phyloP scores from a whole-genome alignment of 805 yeast species.

The Henningerozyma blattae region DNA sequence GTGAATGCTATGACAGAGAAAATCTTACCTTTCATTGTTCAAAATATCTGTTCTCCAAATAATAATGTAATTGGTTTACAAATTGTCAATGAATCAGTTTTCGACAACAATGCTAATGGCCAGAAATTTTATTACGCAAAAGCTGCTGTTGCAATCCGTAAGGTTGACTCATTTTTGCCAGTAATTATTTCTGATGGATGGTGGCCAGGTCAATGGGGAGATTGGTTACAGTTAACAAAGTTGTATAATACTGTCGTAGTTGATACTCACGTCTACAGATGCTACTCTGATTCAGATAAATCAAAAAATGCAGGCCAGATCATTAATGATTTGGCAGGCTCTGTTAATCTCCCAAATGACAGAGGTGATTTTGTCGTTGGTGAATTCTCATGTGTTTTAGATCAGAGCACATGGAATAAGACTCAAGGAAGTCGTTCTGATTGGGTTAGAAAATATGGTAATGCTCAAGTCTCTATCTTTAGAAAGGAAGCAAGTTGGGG shows the following conservation, averaged over 20 bases:
- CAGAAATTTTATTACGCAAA: constrained; percentile 52
- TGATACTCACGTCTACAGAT: constrained; percentile 79
- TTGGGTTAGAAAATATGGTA: constrained; percentile 52
- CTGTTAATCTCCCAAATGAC: constrained; percentile 35
- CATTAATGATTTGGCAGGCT: constrained; percentile 39
- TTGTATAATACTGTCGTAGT: constrained; percentile 50
- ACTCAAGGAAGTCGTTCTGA: constrained; percentile 35
- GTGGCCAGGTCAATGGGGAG: constrained; percentile 74
- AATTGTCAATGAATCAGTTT: constrained; percentile 74
- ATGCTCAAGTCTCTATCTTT: constrained; percentile 37
- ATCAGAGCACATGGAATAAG: constrained; percentile 61
- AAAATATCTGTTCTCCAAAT: constrained; percentile 35
- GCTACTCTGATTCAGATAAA: constrained; percentile 70
- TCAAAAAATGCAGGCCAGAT: constrained; percentile 52
- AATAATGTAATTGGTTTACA: constrained; percentile 78
- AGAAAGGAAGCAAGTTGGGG: constrained; percentile 52
- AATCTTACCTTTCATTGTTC: constrained; percentile 46
- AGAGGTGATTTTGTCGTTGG: constrained; percentile 69
- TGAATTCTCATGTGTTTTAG: constrained; percentile 83
- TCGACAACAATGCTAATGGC: constrained; percentile 37
- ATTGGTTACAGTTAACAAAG: constrained; percentile 36
- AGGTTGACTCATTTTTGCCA: constrained; percentile 46
- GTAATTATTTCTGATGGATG: constrained; percentile 86
- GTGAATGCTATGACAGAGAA: constrained; percentile 35
- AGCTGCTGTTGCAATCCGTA: constrained; percentile 51